These are phyloP conservation scores for Boletus subcaerulescens DNA, from an alignment of 768 basidiomycete genomes.

Conservation along the genomic window DNA sequence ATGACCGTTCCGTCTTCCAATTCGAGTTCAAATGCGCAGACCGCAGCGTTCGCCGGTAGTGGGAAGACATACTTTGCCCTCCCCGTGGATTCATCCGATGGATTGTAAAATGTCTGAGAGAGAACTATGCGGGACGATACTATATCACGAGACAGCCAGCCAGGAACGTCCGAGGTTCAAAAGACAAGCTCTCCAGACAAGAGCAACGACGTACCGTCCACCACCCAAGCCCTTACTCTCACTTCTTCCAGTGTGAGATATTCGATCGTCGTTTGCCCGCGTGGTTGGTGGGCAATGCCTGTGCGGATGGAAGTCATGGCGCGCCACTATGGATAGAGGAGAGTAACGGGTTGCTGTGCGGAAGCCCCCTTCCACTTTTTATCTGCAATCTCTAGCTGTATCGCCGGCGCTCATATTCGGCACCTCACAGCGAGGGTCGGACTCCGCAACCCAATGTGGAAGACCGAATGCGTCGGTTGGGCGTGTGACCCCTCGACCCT, in stretches of 20 bases:
- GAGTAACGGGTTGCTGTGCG: constrained; percentile 3
- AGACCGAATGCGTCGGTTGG: not conserved
- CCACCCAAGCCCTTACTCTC: constrained; percentile 37
- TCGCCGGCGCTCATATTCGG: not conserved
- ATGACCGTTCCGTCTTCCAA: constrained; percentile 43
- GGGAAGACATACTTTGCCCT: constrained; percentile 58
- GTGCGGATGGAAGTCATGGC: constrained; percentile 11
- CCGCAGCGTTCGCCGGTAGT: constrained; percentile 51
- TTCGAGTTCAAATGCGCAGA: constrained; percentile 53
- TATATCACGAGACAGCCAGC: constrained; percentile 9
- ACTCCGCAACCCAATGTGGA: constrained; percentile 1
- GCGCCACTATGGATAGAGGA: not conserved
- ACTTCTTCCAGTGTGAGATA: constrained; percentile 44
- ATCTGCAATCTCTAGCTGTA: constrained; percentile 10
- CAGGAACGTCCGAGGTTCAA: not conserved
- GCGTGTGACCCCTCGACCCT: not conserved
- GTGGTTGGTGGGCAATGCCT: constrained; percentile 34
- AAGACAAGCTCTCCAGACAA: constrained; percentile 4
- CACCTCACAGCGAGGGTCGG: not conserved
- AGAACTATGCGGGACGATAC: constrained; percentile 45
- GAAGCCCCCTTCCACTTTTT: constrained; percentile 1
- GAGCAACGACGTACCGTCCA: constrained; percentile 37
- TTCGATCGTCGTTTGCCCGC: constrained; percentile 19
- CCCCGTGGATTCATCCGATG: constrained; percentile 34
- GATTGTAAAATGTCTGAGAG: constrained; percentile 41